These are phyloP conservation scores for Cynara cardunculus DNA, from an alignment of 129 eudicot species.

Conservation along the genomic window DNA sequence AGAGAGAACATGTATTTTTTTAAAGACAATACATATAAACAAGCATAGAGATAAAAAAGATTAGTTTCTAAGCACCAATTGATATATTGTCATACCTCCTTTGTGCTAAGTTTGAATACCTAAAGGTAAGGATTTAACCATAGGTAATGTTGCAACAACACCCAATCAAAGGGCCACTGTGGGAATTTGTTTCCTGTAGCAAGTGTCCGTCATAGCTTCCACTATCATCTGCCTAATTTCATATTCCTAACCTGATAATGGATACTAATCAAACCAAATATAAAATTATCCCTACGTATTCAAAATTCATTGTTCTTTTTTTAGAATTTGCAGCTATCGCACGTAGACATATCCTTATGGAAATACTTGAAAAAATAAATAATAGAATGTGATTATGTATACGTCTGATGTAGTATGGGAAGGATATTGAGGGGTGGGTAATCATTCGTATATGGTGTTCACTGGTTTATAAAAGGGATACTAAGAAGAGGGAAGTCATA, in stretches of 20 bases:
- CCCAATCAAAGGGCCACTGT: not conserved
- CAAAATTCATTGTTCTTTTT: not conserved
- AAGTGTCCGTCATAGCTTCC: too few species aligned
- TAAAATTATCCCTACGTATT: too few species aligned
- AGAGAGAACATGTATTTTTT: not conserved
- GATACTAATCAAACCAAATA: too few species aligned
- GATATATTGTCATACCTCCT: not conserved
- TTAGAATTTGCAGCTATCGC: not conserved
- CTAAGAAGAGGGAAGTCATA: slow-evolving; percentile 4
- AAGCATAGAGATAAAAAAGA: not conserved
- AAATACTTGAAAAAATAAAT: not conserved
- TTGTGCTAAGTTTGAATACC: not conserved
- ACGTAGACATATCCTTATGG: not conserved
- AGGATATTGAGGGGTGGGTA: not conserved
- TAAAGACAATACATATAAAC: not conserved
- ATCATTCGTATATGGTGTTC: not conserved
- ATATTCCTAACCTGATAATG: too few species aligned
- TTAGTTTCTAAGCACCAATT: not conserved
- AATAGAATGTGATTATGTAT: not conserved
- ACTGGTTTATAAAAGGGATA: slow-evolving; percentile 3
- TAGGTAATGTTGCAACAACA: not conserved
- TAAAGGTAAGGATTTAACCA: not conserved
- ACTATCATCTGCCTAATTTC: too few species aligned
- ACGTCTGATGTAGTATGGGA: not conserved
- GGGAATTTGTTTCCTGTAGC: not conserved